Base-by-base conservation (phyloP, 192 early-diverging fungal species). In the Umbelopsis sp. region DNA sequence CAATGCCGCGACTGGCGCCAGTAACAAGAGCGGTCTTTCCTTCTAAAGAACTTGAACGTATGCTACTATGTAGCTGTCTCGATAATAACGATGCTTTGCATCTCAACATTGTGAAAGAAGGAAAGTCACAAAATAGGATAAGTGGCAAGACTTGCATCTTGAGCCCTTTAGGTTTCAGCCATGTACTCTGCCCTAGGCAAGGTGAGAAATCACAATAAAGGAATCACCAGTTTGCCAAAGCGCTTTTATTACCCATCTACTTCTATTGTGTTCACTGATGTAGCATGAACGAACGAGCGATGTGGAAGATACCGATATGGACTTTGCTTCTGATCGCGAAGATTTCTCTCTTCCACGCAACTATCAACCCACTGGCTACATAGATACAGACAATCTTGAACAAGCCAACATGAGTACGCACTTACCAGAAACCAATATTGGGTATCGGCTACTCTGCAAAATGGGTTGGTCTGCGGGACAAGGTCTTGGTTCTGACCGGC, bases 1-100 rank as follows among this genome's bases (percentile, higher is more conserved):
- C 93, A 67, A 94, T 93, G 12, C 93, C 93, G 50, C 93, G 88
- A 23, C 88, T 90, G 0, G 91, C 93, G 0, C 93, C 93, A 20
- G 91, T 89, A 22, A 94, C 70, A 12, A 80, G 25, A 2, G 68
- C 78, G 8, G 68, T 67, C 44, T 66, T 75, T 18, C 55, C n/a
- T 55, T 35, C 27, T 10, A 75, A 58, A 7, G 55, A 16, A 13
- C 11, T 35, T 2, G 21, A 16, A 0, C 18, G 27, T 12, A 27
- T 30, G 33, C 18, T 61, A 35, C 15, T 61, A 35, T 61, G 55
- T 16, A 61, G 23, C 25, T 61, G 55, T 37, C 55, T 27, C 23
- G 15, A n/a, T 35, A 61, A 35, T 6, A 11, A 35, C 55, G 15
- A 37, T 61, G 55, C 30, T 2, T 30, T 30, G 27, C 27, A 25